These are phyloP conservation scores for Syzygium malaccense DNA, from an alignment of 441 rosid genomes.

Conservation along the genomic window DNA sequence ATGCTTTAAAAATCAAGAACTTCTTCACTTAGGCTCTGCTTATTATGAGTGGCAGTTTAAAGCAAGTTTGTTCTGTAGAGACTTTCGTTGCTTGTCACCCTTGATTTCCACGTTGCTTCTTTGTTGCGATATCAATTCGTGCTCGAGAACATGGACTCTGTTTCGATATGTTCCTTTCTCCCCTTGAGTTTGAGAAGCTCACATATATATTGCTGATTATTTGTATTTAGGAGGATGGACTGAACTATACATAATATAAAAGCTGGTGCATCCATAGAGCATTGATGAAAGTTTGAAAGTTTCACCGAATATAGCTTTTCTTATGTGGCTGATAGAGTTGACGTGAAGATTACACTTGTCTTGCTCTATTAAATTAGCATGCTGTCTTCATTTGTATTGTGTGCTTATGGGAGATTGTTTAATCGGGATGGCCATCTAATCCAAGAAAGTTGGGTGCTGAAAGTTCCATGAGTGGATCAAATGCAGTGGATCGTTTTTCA, in stretches of 20 bases:
- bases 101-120: slow-evolving; percentile 14
- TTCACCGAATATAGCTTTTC: background rate
- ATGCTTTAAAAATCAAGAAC: background rate
- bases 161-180: background rate
- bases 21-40: background rate
- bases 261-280: background rate
- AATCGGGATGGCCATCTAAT: background rate
- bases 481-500: background rate
- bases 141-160: background rate
- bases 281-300: background rate
- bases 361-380: background rate
- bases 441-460: background rate
- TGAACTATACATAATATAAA: background rate
- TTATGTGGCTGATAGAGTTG: background rate
- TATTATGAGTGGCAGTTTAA: background rate
- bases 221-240: background rate
- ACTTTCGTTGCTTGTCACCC: slow-evolving; percentile 20
- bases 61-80: background rate
- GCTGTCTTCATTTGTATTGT: background rate
- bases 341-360: background rate
- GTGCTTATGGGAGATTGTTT: background rate
- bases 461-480: background rate
- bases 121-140: background rate
- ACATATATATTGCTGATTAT: background rate
- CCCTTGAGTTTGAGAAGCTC: background rate